phyloP scores from a whole-genome alignment of 768 basidiomycete species.

The Collybia sordida region DNA sequence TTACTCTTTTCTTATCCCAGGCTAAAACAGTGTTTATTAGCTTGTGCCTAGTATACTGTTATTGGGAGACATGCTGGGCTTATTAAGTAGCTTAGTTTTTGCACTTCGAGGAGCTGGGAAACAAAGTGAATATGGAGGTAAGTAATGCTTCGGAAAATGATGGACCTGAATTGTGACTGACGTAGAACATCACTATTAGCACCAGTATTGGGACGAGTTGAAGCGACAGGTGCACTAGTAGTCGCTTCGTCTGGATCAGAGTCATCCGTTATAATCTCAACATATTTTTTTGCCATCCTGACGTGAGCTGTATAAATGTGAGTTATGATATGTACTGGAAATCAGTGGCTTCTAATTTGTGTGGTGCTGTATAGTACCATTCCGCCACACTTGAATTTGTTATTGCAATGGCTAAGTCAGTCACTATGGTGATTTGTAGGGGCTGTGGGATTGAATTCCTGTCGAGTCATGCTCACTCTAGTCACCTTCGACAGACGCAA shows the following conservation, averaged over 20 bases:
- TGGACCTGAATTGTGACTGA: background rate
- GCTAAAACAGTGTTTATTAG: background rate
- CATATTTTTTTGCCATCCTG: background rate
- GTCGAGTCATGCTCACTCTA: background rate
- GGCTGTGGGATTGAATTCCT: background rate
- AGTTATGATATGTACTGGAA: background rate
- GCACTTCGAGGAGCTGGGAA: too few relatives aligned
- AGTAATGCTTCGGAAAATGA: background rate
- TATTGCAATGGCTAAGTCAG: background rate
- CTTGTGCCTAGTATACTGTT: background rate
- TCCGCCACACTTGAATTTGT: background rate
- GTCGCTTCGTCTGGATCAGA: background rate
- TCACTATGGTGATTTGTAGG: background rate
- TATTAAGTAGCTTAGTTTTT: slow-evolving; percentile 1
- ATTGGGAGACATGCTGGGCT: background rate
- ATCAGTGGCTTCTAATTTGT: too few relatives aligned
- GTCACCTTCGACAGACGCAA: slow-evolving; percentile 1
- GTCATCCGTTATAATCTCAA: background rate
- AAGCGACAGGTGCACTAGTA: background rate
- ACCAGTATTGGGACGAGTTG: too few relatives aligned
- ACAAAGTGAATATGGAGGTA: background rate
- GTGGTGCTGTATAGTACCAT: background rate
- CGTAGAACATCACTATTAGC: background rate
- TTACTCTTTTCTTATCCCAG: background rate
- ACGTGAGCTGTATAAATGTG: background rate